A percentile compares a stretch with the other conserved stretches of the same genome.
Evolutionary conservation across 495 filamentous ascomycete species (phyloP).

Genomic region (Hypomontagnella submonticulosa): DNA sequence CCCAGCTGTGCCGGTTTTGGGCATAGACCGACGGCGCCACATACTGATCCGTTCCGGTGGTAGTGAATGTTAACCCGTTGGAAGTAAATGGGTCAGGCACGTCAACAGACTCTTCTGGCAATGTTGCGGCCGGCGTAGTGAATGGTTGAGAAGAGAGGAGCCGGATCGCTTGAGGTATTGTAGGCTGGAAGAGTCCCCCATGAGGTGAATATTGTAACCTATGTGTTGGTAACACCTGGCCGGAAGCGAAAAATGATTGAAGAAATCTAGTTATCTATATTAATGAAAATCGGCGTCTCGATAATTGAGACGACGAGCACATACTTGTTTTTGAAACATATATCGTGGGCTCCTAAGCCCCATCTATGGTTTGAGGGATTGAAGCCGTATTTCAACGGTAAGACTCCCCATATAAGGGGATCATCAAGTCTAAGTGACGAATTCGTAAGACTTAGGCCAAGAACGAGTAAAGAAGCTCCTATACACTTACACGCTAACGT

Average conservation of each 20-base stretch:
- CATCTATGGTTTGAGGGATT: constrained; percentile 81
- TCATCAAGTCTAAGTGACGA: constrained; percentile 80
- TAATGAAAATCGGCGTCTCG: constrained; percentile 2
- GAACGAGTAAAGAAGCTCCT: constrained; percentile 7
- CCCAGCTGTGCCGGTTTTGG: constrained; percentile 73
- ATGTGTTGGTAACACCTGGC: constrained; percentile 91
- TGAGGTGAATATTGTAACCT: constrained; percentile 75
- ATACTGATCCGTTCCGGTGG: constrained; percentile 67
- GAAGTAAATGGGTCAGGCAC: constrained; percentile 69
- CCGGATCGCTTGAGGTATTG: constrained; percentile 84
- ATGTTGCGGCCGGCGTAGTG: constrained; percentile 12
- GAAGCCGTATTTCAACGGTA: constrained; percentile 77
- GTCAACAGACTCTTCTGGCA: constrained; percentile 36
- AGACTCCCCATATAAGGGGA: constrained; percentile 88
- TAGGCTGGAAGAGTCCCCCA: constrained; percentile 89
- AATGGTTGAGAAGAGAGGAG: constrained; percentile 72
- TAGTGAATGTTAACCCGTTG: constrained; percentile 71
- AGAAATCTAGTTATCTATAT: constrained; percentile 57
- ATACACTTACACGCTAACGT: constrained; percentile 89
- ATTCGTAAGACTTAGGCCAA: constrained; percentile 19
- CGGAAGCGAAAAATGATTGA: constrained; percentile 79
- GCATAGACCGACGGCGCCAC: constrained; percentile 66
- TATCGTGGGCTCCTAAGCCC: constrained; percentile 90
- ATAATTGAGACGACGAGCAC: no score
- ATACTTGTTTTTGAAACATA: constrained; percentile 82